A percentile compares a stretch with the other conserved stretches of the same genome.
phyloP scores from a whole-genome alignment of 495 filamentous ascomycete genomes.

The Podospora appendiculata region DNA sequence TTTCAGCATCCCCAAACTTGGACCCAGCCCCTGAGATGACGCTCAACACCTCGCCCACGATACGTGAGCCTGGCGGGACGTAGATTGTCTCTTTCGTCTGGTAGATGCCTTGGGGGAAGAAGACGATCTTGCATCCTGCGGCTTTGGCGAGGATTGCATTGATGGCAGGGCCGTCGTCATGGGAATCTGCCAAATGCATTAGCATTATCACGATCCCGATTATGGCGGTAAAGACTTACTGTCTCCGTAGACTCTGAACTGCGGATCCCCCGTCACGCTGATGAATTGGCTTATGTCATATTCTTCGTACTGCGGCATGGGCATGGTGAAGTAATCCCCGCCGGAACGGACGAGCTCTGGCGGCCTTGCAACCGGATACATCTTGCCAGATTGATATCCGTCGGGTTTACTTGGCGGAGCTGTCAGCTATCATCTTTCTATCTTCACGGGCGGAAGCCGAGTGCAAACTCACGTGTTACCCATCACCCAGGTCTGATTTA shows the following conservation, averaged over 20 bases:
- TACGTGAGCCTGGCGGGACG: conserved; percentile 45
- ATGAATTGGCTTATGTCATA: conserved; percentile 27
- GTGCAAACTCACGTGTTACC: conserved; percentile 16
- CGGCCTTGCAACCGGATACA: conserved; percentile 18
- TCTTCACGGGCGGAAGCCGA: neutral
- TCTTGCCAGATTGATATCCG: conserved; percentile 25
- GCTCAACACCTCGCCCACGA: conserved; percentile 39
- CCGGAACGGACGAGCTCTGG: conserved; percentile 13
- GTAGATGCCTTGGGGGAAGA: conserved; percentile 41
- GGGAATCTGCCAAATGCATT: conserved; percentile 7
- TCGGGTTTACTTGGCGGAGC: conserved; percentile 7
- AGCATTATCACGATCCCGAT: neutral
- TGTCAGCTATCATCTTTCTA: no score
- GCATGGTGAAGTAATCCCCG: conserved; percentile 28
- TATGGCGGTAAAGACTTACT: neutral
- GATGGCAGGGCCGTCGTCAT: conserved; percentile 31
- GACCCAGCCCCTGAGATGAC: conserved; percentile 39
- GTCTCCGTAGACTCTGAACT: conserved; percentile 28
- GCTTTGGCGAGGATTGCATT: conserved; percentile 29
- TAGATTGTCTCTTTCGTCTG: conserved; percentile 37
- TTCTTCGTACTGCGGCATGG: conserved; percentile 28
- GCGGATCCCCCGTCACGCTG: conserved; percentile 28
- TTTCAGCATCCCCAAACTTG: conserved; percentile 39
- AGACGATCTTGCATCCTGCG: conserved; percentile 30
- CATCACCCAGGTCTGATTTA: conserved; percentile 18